These are phyloP conservation scores for Echinosophora koreensis DNA, from an alignment of 306 rosid genomes.

Conservation along the genomic window DNA sequence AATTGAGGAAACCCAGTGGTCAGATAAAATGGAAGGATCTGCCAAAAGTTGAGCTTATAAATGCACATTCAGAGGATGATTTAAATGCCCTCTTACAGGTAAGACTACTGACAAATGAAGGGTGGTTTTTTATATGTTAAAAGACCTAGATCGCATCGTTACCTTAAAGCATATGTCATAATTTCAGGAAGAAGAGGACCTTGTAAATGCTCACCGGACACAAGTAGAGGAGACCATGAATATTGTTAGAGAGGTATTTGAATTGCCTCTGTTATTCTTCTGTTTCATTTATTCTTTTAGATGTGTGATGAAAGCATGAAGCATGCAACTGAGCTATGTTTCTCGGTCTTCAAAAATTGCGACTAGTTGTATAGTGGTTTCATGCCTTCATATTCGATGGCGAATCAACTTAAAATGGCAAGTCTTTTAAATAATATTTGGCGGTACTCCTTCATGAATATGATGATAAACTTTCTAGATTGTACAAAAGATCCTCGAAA, in stretches of 20 bases:
- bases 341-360: conserved; percentile 13
- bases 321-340: neutral
- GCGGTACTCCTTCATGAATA: neutral
- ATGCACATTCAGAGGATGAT: conserved; percentile 74
- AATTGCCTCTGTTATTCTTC: conserved; percentile 32
- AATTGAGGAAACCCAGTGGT: conserved; percentile 67
- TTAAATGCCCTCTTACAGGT: conserved; percentile 93
- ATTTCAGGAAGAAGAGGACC: conserved; percentile 97
- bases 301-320: neutral
- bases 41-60: conserved; percentile 70
- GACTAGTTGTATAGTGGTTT: conserved; percentile 30
- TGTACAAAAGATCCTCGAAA: neutral
- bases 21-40: conserved; percentile 80
- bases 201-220: conserved; percentile 94
- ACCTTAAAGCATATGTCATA: conserved; percentile 38
- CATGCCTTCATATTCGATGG: conserved; percentile 9
- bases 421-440: neutral
- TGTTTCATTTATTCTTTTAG: conserved; percentile 17
- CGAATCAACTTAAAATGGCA: neutral
- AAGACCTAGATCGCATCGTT: conserved; percentile 2
- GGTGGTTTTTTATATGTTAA: neutral
- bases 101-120: conserved; percentile 36
- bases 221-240: conserved; percentile 99
- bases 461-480: neutral
- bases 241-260: conserved; percentile 88